phyloP scores from a whole-genome alignment of 2,329 filamentous ascomycete genomes.

The Verticillium nonalfalfae region DNA sequence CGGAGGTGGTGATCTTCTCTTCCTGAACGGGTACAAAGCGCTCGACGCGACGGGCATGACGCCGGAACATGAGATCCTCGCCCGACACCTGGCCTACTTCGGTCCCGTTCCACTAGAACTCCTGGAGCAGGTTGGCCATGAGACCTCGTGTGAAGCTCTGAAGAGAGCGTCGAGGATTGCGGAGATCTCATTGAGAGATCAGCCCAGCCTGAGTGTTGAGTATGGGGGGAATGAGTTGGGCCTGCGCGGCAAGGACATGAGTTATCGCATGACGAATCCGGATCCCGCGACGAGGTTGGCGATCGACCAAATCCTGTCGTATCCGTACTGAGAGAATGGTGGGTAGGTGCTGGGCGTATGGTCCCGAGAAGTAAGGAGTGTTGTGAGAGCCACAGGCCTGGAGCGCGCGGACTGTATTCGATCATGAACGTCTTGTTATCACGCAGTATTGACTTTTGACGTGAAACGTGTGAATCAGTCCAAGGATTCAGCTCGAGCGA shows the following conservation, averaged over 20 bases:
- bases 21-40: not conserved
- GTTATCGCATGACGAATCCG: not conserved
- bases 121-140: not conserved
- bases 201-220: not conserved
- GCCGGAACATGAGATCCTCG: not conserved
- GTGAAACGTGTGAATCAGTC: too few species aligned
- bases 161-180: not conserved
- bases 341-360: not conserved
- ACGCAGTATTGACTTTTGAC: too few species aligned
- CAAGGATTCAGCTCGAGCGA: too few species aligned
- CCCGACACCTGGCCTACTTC: not conserved
- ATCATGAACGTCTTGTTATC: too few species aligned
- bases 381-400: too few species aligned
- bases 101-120: not conserved
- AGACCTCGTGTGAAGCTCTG: not conserved
- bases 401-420: too few species aligned
- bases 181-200: not conserved
- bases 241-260: not conserved
- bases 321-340: not conserved
- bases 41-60: not conserved
- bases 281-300: not conserved
- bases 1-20: constrained; percentile 11
- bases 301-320: not conserved
- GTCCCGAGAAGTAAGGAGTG: too few species aligned
- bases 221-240: not conserved